A percentile compares a stretch with the other conserved stretches of the same genome.
Evolutionary conservation across 1,284 basidiomycete species (phyloP).

Genomic region (Prillingera fragicola): DNA sequence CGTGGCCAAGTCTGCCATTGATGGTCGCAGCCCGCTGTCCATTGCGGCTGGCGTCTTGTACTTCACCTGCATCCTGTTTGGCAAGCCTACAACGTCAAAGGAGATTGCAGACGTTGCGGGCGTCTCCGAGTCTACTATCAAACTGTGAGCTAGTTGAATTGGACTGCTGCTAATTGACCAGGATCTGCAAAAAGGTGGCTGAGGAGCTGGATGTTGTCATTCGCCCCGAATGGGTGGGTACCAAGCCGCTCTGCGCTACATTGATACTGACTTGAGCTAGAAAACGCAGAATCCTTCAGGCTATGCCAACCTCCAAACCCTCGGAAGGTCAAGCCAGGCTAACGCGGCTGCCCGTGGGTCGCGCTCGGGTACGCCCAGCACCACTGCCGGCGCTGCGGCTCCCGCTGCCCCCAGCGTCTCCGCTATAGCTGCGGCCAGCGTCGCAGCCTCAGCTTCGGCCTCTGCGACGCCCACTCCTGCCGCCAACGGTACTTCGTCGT

Average conservation of each 20-base stretch:
- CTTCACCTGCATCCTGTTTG: conserved; percentile 80
- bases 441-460: too few relatives aligned
- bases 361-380: too few relatives aligned
- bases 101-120: conserved; percentile 92
- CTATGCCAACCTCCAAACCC: conserved; percentile 3
- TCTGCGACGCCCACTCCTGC: too few relatives aligned
- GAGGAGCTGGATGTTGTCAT: conserved; percentile 36
- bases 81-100: conserved; percentile 65
- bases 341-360: too few relatives aligned
- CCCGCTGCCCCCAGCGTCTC: too few relatives aligned
- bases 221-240: conserved; percentile 43
- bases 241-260: conserved; percentile 6
- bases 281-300: not conserved
- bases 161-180: conserved; percentile 21
- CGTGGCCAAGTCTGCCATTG: conserved; percentile 77
- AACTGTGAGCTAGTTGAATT: conserved; percentile 52
- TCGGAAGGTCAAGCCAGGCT: conserved; percentile 13
- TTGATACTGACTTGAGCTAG: not conserved
- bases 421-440: too few relatives aligned
- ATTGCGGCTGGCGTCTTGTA: conserved; percentile 94
- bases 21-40: conserved; percentile 89
- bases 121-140: conserved; percentile 95
- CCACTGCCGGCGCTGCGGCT: too few relatives aligned
- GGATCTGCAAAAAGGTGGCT: conserved; percentile 42
- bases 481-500: too few relatives aligned